These are phyloP conservation scores for Balamuthia mandrillaris DNA, from an alignment of 208 protist genomes.

Conservation along the genomic window DNA sequence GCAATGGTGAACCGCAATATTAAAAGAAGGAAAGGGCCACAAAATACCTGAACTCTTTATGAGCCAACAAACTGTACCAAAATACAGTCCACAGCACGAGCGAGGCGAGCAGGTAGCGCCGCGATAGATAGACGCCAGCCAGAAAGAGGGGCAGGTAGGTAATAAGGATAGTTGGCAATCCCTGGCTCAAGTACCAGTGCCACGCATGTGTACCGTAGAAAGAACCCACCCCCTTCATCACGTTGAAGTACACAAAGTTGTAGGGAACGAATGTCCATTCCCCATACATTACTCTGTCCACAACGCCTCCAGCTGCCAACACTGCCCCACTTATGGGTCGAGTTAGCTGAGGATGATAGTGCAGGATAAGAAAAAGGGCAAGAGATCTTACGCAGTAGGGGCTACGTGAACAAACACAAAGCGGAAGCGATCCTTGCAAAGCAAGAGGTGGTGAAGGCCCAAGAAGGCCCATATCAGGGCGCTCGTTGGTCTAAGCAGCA, in stretches of 20 bases:
- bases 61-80: slow-evolving; percentile 77
- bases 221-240: slow-evolving; percentile 72
- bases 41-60: slow-evolving; percentile 88
- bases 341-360: too few relatives aligned
- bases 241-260: slow-evolving; percentile 82
- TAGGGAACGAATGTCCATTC: slow-evolving; percentile 47
- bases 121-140: background rate
- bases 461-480: background rate
- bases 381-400: too few relatives aligned
- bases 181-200: slow-evolving; percentile 77
- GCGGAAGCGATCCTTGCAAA: too few relatives aligned
- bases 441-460: background rate
- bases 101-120: background rate
- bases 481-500: background rate
- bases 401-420: too few relatives aligned
- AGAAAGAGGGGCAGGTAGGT: background rate
- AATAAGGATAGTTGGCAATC: slow-evolving; percentile 69
- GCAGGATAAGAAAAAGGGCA: too few relatives aligned
- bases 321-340: too few relatives aligned
- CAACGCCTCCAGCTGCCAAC: background rate
- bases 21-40: slow-evolving; percentile 66
- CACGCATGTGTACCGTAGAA: background rate
- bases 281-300: slow-evolving; percentile 58
- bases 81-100: slow-evolving; percentile 57
- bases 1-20: slow-evolving; percentile 40